Percentiles rank a stretch among this genome's conserved stretches.
Evolutionary conservation across 2,329 filamentous ascomycete genomes (phyloP).

Genomic region (Xenosphaeropsis pyriputrescens): DNA sequence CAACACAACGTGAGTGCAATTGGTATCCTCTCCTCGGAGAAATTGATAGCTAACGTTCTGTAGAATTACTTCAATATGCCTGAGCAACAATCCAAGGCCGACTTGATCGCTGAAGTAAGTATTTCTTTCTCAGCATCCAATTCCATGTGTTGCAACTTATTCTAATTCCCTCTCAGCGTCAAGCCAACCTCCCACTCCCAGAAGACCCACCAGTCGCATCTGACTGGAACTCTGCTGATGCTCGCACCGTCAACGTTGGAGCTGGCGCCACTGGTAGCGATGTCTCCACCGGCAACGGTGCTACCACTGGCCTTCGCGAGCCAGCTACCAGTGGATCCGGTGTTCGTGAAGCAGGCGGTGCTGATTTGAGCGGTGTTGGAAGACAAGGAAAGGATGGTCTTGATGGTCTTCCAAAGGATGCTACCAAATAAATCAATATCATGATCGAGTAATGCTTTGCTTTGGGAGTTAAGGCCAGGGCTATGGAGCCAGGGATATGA

Average conservation of each 20-base stretch:
- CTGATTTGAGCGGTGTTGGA: constrained; percentile 44
- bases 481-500: too few relatives aligned
- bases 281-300: constrained; percentile 32
- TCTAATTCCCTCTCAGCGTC: too few relatives aligned
- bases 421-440: constrained; percentile 10
- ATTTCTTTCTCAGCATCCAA: too few relatives aligned
- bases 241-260: constrained; percentile 53
- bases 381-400: constrained; percentile 45
- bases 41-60: background rate
- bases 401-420: constrained; percentile 42
- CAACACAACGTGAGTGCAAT: too few relatives aligned
- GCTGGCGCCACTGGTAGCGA: constrained; percentile 29
- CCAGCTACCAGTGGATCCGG: constrained; percentile 42
- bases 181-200: constrained; percentile 64
- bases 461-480: too few relatives aligned
- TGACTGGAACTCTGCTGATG: constrained; percentile 64
- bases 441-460: too few relatives aligned
- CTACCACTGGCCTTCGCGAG: constrained; percentile 37
- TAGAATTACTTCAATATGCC: constrained; percentile 8
- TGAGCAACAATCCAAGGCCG: constrained; percentile 33
- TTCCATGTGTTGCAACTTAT: too few relatives aligned
- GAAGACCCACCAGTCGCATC: constrained; percentile 63
- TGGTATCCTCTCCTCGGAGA: too few relatives aligned
- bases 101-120: constrained; percentile 56
- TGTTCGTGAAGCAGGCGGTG: constrained; percentile 29